Evolutionary conservation across 2,329 filamentous ascomycete genomes (phyloP).

Genomic region (Geosmithia flava): DNA sequence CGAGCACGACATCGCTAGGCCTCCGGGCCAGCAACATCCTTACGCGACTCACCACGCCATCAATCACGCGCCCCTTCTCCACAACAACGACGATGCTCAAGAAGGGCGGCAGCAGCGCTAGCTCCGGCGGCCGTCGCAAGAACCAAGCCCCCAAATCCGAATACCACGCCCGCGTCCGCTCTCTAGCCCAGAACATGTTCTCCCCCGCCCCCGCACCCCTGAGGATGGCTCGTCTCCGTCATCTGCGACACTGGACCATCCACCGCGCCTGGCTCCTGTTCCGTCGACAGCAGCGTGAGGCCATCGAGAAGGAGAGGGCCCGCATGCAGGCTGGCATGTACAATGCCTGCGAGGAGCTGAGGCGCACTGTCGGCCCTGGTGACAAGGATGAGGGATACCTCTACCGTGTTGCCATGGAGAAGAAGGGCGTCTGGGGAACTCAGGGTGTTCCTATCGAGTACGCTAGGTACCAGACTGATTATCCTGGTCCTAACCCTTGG

Average conservation of each 20-base stretch:
- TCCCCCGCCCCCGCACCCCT: slow-evolving; percentile 53
- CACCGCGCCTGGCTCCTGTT: slow-evolving; percentile 89
- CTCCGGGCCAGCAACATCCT: background rate
- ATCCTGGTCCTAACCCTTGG: slow-evolving; percentile 69
- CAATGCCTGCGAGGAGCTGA: slow-evolving; percentile 74
- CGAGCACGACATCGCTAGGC: background rate
- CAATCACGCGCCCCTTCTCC: background rate
- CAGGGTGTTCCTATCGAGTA: slow-evolving; percentile 84
- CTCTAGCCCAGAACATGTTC: slow-evolving; percentile 34
- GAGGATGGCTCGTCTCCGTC: slow-evolving; percentile 75
- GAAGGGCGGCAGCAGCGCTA: slow-evolving; percentile 7
- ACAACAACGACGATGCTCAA: background rate
- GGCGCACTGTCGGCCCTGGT: slow-evolving; percentile 43
- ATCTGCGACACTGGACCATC: slow-evolving; percentile 96
- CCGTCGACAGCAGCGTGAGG: slow-evolving; percentile 53
- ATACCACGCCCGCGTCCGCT: slow-evolving; percentile 28
- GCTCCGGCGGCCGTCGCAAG: slow-evolving; percentile 5
- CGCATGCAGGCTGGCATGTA: slow-evolving; percentile 74
- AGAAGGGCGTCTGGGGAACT: slow-evolving; percentile 67
- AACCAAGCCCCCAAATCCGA: slow-evolving; percentile 12
- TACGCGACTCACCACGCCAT: background rate
- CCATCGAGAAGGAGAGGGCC: slow-evolving; percentile 59
- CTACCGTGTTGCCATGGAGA: slow-evolving; percentile 82
- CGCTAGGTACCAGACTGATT: slow-evolving; percentile 73
- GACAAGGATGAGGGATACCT: slow-evolving; percentile 54